These are phyloP conservation scores for Psilocybe tampanensis DNA, from an alignment of 768 basidiomycete species.

Conservation along the genomic window DNA sequence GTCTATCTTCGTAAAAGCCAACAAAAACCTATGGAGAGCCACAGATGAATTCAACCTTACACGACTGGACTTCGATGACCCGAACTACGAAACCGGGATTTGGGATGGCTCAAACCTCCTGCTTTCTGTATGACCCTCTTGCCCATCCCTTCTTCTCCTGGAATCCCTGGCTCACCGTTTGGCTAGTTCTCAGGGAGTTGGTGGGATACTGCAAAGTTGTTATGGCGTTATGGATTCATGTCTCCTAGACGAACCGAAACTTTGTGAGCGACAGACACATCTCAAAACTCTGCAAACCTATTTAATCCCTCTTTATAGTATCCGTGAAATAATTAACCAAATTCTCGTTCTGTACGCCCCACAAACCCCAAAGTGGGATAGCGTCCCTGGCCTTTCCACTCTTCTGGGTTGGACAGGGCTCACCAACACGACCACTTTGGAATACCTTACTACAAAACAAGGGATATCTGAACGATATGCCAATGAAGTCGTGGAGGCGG, in stretches of 20 bases:
- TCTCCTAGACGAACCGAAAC: constrained; percentile 59
- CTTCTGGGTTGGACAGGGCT: constrained; percentile 52
- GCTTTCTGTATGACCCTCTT: constrained; percentile 49
- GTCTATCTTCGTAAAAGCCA: constrained; percentile 80
- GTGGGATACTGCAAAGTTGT: constrained; percentile 73
- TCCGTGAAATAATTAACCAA: constrained; percentile 51
- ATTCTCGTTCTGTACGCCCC: constrained; percentile 60
- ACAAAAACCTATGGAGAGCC: constrained; percentile 74
- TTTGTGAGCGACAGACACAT: constrained; percentile 41
- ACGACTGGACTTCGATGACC: constrained; percentile 45
- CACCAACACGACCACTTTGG: constrained; percentile 51
- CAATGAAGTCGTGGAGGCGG: constrained; percentile 76
- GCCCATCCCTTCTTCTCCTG: background rate
- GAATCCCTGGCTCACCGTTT: background rate
- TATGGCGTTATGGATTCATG: constrained; percentile 77
- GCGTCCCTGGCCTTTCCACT: constrained; percentile 57
- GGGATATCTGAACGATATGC: constrained; percentile 63
- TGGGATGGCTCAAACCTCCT: constrained; percentile 85
- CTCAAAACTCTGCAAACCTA: background rate
- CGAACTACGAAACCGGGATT: constrained; percentile 61
- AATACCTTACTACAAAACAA: constrained; percentile 51
- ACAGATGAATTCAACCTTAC: constrained; percentile 79
- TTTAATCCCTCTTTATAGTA: constrained; percentile 38
- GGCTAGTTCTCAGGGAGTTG: constrained; percentile 54
- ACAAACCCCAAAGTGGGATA: constrained; percentile 61